Conservation (phyloP, 139 green algal genomes). For the Closterium sp. region DNA sequence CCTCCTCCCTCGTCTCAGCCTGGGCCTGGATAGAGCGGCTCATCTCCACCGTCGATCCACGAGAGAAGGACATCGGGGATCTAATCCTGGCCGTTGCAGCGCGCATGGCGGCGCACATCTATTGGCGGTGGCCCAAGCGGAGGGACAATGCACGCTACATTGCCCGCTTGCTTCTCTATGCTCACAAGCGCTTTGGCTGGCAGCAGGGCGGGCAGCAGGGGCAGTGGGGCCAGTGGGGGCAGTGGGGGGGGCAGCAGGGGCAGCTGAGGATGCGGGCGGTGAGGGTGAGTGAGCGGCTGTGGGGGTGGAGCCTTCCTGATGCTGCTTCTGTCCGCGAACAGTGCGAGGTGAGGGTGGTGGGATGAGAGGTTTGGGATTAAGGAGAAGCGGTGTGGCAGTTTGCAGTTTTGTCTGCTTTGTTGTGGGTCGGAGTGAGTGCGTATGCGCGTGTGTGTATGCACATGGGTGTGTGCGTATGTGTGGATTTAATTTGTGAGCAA, state of each 20-base stretch:
- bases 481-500: neutral
- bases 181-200: neutral
- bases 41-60: neutral
- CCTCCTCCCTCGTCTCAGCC: neutral
- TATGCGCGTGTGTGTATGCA: neutral
- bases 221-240: neutral
- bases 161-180: neutral
- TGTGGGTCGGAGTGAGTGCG: neutral
- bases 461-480: neutral
- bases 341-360: neutral
- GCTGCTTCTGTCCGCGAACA: neutral
- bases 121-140: conserved; percentile 11
- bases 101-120: conserved; percentile 19
- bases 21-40: neutral
- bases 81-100: conserved; percentile 12
- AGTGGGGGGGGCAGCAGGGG: neutral
- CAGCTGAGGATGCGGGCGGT: neutral
- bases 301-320: conserved; percentile 12
- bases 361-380: neutral
- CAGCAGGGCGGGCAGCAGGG: neutral
- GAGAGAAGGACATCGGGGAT: neutral
- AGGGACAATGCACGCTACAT: conserved; percentile 9
- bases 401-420: neutral
- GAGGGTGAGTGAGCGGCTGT: neutral
- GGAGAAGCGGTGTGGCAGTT: neutral